phyloP scores from a whole-genome alignment of 495 filamentous ascomycete species.

The Penicillium paradoxum region DNA sequence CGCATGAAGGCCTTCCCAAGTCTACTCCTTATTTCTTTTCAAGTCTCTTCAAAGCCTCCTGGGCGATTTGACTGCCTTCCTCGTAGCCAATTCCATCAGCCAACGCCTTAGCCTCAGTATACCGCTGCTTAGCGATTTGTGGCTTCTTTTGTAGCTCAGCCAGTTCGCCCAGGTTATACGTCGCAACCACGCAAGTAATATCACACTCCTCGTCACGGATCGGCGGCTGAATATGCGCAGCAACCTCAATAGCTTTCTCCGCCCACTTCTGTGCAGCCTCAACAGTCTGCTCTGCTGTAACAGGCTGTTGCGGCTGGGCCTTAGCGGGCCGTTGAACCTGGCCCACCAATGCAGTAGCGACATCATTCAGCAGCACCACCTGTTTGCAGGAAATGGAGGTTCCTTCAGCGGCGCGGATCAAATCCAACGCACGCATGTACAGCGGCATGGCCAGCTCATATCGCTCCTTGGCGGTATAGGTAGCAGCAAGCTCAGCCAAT shows the following conservation, averaged over 20 bases:
- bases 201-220: constrained; percentile 78
- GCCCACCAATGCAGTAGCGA: constrained; percentile 32
- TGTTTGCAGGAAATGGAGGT: constrained; percentile 59
- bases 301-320: constrained; percentile 41
- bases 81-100: constrained; percentile 59
- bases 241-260: constrained; percentile 61
- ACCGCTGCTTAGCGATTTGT: constrained; percentile 51
- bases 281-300: constrained; percentile 49
- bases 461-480: constrained; percentile 63
- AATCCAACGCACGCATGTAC: constrained; percentile 73
- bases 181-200: constrained; percentile 75
- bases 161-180: constrained; percentile 80
- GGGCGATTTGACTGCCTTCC: constrained; percentile 57
- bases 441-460: constrained; percentile 81
- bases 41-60: constrained; percentile 44
- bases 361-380: constrained; percentile 53
- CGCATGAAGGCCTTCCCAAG: background rate
- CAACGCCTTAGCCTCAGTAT: constrained; percentile 58
- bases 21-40: constrained; percentile 18
- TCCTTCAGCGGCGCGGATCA: constrained; percentile 42
- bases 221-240: constrained; percentile 49
- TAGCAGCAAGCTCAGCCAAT: constrained; percentile 62
- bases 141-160: constrained; percentile 62
- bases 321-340: constrained; percentile 25
- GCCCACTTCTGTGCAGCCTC: constrained; percentile 68